Percentiles rank a stretch among this genome's conserved stretches.
Evolutionary conservation across 192 early-diverging fungal genomes (phyloP).

Genomic region (Helicostylum pulchrum): DNA sequence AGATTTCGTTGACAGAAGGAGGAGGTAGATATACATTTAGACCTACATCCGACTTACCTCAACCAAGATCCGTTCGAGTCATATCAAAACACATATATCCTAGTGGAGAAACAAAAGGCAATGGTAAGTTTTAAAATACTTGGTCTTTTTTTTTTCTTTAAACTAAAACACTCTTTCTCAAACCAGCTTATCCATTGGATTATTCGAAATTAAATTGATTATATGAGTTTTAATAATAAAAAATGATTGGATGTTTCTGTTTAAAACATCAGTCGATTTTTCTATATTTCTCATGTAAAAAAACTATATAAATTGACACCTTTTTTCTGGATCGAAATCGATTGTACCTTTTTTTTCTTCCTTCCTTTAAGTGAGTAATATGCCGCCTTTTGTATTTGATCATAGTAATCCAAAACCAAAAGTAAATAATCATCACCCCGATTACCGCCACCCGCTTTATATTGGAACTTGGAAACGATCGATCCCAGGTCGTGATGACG

Average conservation of each 20-base stretch:
- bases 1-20: constrained; percentile 22
- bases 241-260: neutral
- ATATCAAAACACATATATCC: constrained; percentile 18
- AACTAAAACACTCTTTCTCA: neutral
- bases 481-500: constrained; percentile 64
- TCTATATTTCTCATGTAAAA: no score
- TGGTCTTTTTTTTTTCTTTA: neutral
- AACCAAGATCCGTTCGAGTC: constrained; percentile 4
- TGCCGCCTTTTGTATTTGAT: constrained; percentile 29
- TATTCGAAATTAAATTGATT: neutral
- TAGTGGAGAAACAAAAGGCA: constrained; percentile 21
- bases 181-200: constrained; percentile 17
- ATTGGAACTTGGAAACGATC: constrained; percentile 81
- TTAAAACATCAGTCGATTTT: no score
- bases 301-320: no score
- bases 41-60: constrained; percentile 19
- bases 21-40: constrained; percentile 27
- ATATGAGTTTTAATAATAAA: neutral
- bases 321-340: no score
- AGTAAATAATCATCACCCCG: constrained; percentile 28
- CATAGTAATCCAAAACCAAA: neutral
- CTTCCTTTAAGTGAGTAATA: neutral
- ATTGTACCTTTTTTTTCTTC: neutral
- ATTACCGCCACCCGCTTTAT: constrained; percentile 74
- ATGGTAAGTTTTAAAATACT: constrained; percentile 15